A percentile compares a stretch with the other conserved stretches of the same genome.
Conservation (phyloP, 139 green algal genomes). For the Picochlorum costavermella region DNA sequence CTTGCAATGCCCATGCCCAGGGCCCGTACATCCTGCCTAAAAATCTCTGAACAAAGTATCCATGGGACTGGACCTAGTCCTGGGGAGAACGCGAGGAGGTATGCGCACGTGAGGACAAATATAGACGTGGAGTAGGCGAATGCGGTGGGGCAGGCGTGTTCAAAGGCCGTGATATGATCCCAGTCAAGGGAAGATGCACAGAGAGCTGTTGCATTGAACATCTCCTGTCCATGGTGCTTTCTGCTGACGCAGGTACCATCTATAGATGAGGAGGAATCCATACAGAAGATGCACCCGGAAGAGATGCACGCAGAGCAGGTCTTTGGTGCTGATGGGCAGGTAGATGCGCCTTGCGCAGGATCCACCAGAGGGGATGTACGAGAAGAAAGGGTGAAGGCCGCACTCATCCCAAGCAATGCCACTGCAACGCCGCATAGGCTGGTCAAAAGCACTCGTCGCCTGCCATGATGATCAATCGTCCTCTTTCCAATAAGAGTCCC, state of each 20-base stretch:
- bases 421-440: constrained; percentile 38
- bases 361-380: too few relatives aligned
- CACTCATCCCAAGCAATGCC: constrained; percentile 30
- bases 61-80: constrained; percentile 67
- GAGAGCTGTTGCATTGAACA: too few relatives aligned
- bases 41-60: constrained; percentile 70
- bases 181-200: too few relatives aligned
- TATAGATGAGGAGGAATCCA: too few relatives aligned
- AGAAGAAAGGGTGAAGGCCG: constrained; percentile 12
- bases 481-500: constrained; percentile 46
- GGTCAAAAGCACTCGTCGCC: constrained; percentile 40
- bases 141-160: background rate
- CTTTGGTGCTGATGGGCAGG: background rate
- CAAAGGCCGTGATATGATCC: background rate
- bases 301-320: background rate
- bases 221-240: too few relatives aligned
- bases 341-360: too few relatives aligned
- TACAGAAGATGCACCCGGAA: background rate
- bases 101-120: constrained; percentile 22
- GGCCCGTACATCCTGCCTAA: constrained; percentile 39
- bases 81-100: constrained; percentile 58
- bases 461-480: constrained; percentile 41
- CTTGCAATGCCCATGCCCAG: constrained; percentile 35
- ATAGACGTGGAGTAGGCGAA: background rate
- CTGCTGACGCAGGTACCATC: too few relatives aligned